Conservation (phyloP, 2,329 filamentous ascomycete genomes). For the Aspergillus aculeatinus region DNA sequence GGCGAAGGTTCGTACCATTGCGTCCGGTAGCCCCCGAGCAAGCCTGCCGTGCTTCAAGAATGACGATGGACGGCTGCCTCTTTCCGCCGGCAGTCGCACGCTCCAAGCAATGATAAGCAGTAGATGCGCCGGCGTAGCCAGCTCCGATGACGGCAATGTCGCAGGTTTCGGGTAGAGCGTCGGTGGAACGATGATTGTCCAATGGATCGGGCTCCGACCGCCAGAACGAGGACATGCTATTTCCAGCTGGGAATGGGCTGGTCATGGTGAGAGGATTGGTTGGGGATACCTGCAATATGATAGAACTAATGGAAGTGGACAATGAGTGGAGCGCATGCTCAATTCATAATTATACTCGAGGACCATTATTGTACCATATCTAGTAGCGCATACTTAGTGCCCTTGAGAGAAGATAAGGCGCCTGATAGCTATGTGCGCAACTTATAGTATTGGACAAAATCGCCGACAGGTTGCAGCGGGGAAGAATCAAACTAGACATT, state of each 20-base stretch:
- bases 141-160: slow-evolving; percentile 50
- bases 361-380: too few species aligned
- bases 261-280: slow-evolving; percentile 13
- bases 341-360: background rate
- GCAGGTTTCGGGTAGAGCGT: slow-evolving; percentile 36
- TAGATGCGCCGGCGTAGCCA: slow-evolving; percentile 46
- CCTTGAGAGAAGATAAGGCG: background rate
- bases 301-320: background rate
- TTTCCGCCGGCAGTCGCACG: slow-evolving; percentile 3
- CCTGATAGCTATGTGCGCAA: background rate
- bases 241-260: slow-evolving; percentile 20
- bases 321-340: background rate
- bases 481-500: background rate
- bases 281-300: background rate
- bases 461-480: background rate
- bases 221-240: slow-evolving; percentile 44
- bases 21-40: slow-evolving; percentile 46
- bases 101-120: slow-evolving; percentile 42
- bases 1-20: slow-evolving; percentile 32
- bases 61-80: slow-evolving; percentile 30
- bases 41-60: slow-evolving; percentile 42
- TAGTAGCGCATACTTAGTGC: background rate
- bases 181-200: slow-evolving; percentile 43
- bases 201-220: slow-evolving; percentile 40
- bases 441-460: background rate